phyloP scores from a whole-genome alignment of 129 eudicot genomes.

The Escallonia herrerae region DNA sequence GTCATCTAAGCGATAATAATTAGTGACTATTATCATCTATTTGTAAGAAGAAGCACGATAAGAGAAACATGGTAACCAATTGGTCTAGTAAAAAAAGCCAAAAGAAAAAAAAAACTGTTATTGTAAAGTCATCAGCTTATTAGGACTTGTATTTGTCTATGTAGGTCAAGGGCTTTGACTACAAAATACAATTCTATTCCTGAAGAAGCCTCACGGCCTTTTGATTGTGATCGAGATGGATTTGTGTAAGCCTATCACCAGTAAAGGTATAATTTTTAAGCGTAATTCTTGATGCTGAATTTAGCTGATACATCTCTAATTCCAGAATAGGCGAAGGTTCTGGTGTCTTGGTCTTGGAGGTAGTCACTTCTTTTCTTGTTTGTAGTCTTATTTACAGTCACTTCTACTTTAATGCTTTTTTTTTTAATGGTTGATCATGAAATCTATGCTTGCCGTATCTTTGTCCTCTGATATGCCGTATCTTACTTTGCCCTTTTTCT shows the following conservation, averaged over 20 bases:
- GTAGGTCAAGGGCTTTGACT: slow-evolving; percentile 81
- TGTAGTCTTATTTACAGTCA: not conserved
- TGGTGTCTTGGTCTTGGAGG: slow-evolving; percentile 91
- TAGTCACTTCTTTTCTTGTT: slow-evolving; percentile 4
- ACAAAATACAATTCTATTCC: slow-evolving; percentile 74
- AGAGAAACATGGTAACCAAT: too few relatives aligned
- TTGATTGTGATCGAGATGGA: slow-evolving; percentile 90
- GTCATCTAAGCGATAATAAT: too few relatives aligned
- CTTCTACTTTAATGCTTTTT: too few relatives aligned
- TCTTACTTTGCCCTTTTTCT: too few relatives aligned
- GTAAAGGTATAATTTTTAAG: not conserved
- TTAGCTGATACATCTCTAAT: slow-evolving; percentile 10
- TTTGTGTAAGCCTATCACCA: slow-evolving; percentile 68
- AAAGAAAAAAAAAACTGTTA: too few relatives aligned
- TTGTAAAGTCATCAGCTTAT: too few relatives aligned
- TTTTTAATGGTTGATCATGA: too few relatives aligned
- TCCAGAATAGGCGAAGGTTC: slow-evolving; percentile 96
- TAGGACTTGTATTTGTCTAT: not conserved
- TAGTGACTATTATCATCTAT: too few relatives aligned
- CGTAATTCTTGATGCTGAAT: not conserved
- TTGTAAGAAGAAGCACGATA: too few relatives aligned
- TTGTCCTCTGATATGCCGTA: too few relatives aligned
- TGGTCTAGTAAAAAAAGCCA: too few relatives aligned
- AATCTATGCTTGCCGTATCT: too few relatives aligned
- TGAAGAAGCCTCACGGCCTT: slow-evolving; percentile 87